Percentiles rank a stretch among this genome's conserved stretches.
Evolutionary conservation across 2,329 filamentous ascomycete species (phyloP).

Genomic region (Diplodia mutila): DNA sequence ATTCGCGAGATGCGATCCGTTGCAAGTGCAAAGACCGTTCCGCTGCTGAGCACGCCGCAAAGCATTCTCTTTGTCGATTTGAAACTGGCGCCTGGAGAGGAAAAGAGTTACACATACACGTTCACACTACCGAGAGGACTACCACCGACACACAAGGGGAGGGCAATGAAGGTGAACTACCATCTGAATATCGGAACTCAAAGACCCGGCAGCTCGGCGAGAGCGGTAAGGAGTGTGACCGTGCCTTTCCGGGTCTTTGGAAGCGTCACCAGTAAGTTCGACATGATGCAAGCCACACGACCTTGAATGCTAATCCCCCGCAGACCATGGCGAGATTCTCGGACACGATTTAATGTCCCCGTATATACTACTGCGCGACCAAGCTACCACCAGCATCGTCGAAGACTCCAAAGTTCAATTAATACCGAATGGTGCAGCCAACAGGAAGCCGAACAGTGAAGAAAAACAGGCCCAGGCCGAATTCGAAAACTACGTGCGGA

Average conservation of each 20-base stretch:
- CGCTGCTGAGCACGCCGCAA: conserved; percentile 91
- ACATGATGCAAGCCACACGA: neutral
- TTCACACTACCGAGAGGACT: conserved; percentile 85
- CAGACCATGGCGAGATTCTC: conserved; percentile 77
- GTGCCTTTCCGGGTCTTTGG: conserved; percentile 91
- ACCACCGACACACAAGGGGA: conserved; percentile 88
- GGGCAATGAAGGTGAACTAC: conserved; percentile 92
- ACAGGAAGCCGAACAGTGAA: conserved; percentile 29
- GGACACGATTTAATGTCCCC: conserved; percentile 94
- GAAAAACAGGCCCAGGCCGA: conserved; percentile 37
- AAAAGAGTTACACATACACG: conserved; percentile 81
- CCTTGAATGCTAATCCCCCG: conserved; percentile 33
- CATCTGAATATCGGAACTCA: conserved; percentile 91
- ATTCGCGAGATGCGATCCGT: conserved; percentile 94
- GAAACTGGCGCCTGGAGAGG: conserved; percentile 83
- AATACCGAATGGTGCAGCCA: conserved; percentile 22
- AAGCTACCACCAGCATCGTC: conserved; percentile 62
- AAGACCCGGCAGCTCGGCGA: conserved; percentile 74
- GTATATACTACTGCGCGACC: conserved; percentile 84
- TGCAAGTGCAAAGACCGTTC: conserved; percentile 83
- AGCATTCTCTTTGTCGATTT: conserved; percentile 95
- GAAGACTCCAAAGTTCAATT: conserved; percentile 39
- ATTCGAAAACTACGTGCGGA: conserved; percentile 54
- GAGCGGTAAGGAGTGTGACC: conserved; percentile 83
- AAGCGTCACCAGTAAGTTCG: conserved; percentile 72